Base-by-base conservation (phyloP, 805 yeast species). In the Isabelozyma heimii region DNA sequence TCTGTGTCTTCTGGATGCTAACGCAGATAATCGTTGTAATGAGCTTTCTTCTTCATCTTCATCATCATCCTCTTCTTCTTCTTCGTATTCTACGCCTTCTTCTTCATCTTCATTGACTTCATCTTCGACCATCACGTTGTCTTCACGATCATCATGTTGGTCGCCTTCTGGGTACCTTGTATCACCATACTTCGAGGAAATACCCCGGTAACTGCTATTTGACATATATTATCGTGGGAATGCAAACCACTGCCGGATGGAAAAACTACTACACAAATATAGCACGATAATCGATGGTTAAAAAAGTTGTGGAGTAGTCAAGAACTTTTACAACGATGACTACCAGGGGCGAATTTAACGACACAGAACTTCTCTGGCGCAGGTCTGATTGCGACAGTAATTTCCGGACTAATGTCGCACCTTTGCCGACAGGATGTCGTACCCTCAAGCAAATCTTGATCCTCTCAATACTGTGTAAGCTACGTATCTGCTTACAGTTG, bases 1-100 rank as follows among this genome's bases (percentile, higher is more conserved):
- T 24, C 39, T 30, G 24, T 16, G 27, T 50, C 66, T 47, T 42
- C 58, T 46, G 39, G 59, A 48, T 12, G 60, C 58, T 44, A 74
- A 76, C 13, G 70, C 75, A 8, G 79, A 66, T 42, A 79, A 56
- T 40, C 81, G 58, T 4, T 57, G 56, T 24, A 79, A 54, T 3
- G 74, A 62, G 7, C 59, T 65, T 13, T 57, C 60, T 33, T 62
- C 66, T 20, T 20, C 24, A 20, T 20, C 24, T 3, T 20, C 24
- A 20, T 20, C 35, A 15, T 53, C 55, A 45, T 52, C 63, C 2
- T 33, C 24, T 17, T 43, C 49, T 15, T 42, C 46, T 9, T 47
- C 51, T 1, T 30, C 35, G 3, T 30, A 30, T 10, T 30, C 35
- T 2, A 30, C 35, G 5, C n/a, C 35, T 30, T 13, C 35, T 28